Evolutionary conservation across 305 asterid species (phyloP).

Genomic region (Stenogyne calaminthoides): DNA sequence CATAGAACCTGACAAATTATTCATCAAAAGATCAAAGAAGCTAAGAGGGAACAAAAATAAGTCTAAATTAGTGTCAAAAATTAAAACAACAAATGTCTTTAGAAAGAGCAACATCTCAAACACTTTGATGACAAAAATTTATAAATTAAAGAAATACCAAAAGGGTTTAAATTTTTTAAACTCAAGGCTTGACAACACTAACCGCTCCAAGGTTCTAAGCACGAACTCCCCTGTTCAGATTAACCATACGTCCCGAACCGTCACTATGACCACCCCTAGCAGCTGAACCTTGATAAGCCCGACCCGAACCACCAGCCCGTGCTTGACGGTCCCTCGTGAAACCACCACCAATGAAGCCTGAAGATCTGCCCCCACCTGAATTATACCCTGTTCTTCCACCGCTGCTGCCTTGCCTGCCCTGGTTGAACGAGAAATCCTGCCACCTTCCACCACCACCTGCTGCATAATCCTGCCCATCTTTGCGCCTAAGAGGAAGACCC

Average conservation of each 20-base stretch:
- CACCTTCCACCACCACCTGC: slow-evolving; percentile 60
- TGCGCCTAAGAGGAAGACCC: slow-evolving; percentile 77
- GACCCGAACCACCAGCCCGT: slow-evolving; percentile 52
- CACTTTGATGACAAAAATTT: slow-evolving; percentile 9
- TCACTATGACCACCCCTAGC: slow-evolving; percentile 63
- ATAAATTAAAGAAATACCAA: slow-evolving; percentile 11
- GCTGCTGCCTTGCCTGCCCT: slow-evolving; percentile 78
- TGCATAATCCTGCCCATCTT: slow-evolving; percentile 90
- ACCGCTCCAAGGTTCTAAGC: slow-evolving; percentile 29
- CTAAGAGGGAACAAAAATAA: neutral
- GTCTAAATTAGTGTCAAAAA: neutral
- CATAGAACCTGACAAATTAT: neutral
- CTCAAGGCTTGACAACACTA: slow-evolving; percentile 5
- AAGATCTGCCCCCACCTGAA: slow-evolving; percentile 46
- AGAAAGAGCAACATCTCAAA: slow-evolving; percentile 22
- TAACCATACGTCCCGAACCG: slow-evolving; percentile 75
- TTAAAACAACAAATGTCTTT: neutral
- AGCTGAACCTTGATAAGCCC: slow-evolving; percentile 53
- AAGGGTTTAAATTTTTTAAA: slow-evolving; percentile 12
- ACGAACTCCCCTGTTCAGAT: slow-evolving; percentile 70
- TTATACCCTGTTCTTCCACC: slow-evolving; percentile 69
- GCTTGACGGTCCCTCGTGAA: slow-evolving; percentile 54
- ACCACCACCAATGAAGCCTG: slow-evolving; percentile 23
- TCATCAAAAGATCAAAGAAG: neutral
- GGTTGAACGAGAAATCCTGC: slow-evolving; percentile 80